Conservation (phyloP, 2,329 filamentous ascomycete genomes). For the Domatiomyces catenatus region DNA sequence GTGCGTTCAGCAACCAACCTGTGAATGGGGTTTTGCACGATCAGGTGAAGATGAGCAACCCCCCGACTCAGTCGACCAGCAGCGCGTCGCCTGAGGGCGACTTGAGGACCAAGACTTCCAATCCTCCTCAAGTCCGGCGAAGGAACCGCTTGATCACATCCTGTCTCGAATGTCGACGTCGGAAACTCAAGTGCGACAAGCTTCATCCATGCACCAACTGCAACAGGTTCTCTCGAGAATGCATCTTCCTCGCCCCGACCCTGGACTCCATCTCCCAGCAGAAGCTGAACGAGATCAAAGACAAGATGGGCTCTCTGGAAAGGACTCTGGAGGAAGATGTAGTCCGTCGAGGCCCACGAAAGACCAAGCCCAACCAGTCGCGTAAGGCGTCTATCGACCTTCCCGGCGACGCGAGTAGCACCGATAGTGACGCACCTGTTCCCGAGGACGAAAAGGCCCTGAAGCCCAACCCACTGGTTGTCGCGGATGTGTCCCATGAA, state of each 20-base stretch:
- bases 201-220: conserved; percentile 52
- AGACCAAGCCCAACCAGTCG: conserved; percentile 3
- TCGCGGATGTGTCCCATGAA: conserved; percentile 53
- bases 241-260: conserved; percentile 49
- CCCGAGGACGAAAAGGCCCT: conserved; percentile 42
- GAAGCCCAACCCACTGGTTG: conserved; percentile 47
- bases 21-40: neutral
- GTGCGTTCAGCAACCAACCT: neutral
- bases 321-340: conserved; percentile 54
- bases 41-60: conserved; percentile 3
- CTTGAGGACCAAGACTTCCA: conserved; percentile 6
- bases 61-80: neutral
- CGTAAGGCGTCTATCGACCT: conserved; percentile 26
- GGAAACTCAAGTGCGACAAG: conserved; percentile 69
- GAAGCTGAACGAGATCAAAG: conserved; percentile 61
- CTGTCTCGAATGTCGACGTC: conserved; percentile 55
- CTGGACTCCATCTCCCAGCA: conserved; percentile 56
- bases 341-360: conserved; percentile 21
- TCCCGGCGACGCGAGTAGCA: conserved; percentile 36
- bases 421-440: conserved; percentile 32
- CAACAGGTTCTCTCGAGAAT: conserved; percentile 37
- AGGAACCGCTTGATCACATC: conserved; percentile 53
- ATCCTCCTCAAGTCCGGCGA: conserved; percentile 31
- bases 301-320: conserved; percentile 59
- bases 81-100: neutral